Conservation (phyloP, 1,139 yeast genomes). For the Yamadazyma membranifaciens region DNA sequence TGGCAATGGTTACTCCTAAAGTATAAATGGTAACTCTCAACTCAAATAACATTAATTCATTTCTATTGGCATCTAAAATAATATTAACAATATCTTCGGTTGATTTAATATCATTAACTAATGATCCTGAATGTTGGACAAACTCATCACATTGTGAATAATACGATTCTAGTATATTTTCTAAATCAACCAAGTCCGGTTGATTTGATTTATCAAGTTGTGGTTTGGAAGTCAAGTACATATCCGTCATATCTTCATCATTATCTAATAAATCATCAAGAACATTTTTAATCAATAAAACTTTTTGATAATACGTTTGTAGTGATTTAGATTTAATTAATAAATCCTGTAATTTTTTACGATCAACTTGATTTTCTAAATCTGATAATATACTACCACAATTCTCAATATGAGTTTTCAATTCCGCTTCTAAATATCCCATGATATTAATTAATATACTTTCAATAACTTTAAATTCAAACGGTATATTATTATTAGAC, state of each 20-base stretch:
- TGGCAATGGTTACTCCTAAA: conserved; percentile 77
- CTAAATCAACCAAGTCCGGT: conserved; percentile 50
- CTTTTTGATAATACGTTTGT: conserved; percentile 80
- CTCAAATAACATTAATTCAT: conserved; percentile 87
- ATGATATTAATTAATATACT: conserved; percentile 82
- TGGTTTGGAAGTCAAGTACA: conserved; percentile 58
- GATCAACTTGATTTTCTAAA: conserved; percentile 80
- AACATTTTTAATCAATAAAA: conserved; percentile 77
- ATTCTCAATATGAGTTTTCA: conserved; percentile 67
- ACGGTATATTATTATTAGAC: conserved; percentile 35
- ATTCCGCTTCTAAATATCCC: conserved; percentile 80
- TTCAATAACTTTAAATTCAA: conserved; percentile 89
- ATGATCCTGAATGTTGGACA: conserved; percentile 87
- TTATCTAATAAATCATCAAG: conserved; percentile 83
- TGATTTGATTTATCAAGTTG: conserved; percentile 18
- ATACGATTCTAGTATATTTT: conserved; percentile 88
- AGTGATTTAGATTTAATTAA: conserved; percentile 79
- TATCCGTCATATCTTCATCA: conserved; percentile 85
- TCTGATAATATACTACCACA: conserved; percentile 81
- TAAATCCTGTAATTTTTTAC: conserved; percentile 76
- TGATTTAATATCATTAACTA: conserved; percentile 80
- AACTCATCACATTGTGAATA: conserved; percentile 95
- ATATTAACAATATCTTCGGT: conserved; percentile 97
- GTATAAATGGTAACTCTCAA: conserved; percentile 83
- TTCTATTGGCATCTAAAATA: conserved; percentile 91